These are phyloP conservation scores for Vicia sativa DNA, from an alignment of 306 rosid genomes.

Conservation along the genomic window DNA sequence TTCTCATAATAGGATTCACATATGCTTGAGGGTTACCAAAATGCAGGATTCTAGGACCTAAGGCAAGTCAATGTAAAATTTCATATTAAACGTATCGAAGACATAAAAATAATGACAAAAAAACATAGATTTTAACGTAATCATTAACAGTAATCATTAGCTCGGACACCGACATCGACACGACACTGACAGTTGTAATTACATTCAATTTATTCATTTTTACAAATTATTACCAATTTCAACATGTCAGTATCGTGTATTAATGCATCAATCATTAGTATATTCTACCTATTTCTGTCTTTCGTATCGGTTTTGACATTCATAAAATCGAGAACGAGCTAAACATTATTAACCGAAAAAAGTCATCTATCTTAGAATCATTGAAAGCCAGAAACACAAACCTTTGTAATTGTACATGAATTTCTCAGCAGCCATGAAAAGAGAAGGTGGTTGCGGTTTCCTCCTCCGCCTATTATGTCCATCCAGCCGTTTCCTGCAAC, in stretches of 20 bases:
- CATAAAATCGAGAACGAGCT: constrained; percentile 10
- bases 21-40: constrained; percentile 65
- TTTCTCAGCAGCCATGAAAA: constrained; percentile 57
- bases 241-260: neutral
- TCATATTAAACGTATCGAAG: constrained; percentile 22
- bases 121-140: neutral
- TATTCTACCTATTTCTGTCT: constrained; percentile 5
- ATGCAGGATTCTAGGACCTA: constrained; percentile 86
- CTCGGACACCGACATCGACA: too few relatives aligned
- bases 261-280: constrained; percentile 4
- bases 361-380: constrained; percentile 15
- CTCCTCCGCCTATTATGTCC: constrained; percentile 85
- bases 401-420: constrained; percentile 61
- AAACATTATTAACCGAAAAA: constrained; percentile 8
- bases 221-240: too few relatives aligned
- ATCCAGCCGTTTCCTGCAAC: constrained; percentile 87
- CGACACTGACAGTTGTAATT: too few relatives aligned
- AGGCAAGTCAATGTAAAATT: constrained; percentile 28
- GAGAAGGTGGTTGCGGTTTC: constrained; percentile 74
- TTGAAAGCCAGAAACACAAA: constrained; percentile 34
- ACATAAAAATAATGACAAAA: constrained; percentile 12
- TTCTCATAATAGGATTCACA: constrained; percentile 49
- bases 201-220: too few relatives aligned
- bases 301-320: neutral
- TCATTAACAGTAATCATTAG: constrained; percentile 13